phyloP scores from a whole-genome alignment of 192 early-diverging fungal genomes.

The Coemansia sp. region DNA sequence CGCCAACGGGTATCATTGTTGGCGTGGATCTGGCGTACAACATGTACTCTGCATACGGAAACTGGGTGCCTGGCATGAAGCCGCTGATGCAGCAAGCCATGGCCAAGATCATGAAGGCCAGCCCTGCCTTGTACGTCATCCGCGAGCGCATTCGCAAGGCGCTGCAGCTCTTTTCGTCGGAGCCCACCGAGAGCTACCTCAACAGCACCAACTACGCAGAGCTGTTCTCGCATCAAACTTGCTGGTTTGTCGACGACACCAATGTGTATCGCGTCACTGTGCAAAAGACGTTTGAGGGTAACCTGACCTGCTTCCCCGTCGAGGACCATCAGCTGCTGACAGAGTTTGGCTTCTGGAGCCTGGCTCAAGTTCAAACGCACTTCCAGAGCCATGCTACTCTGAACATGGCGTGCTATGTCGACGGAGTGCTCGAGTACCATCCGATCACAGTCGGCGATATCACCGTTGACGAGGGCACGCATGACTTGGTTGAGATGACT shows the following conservation, averaged over 20 bases:
- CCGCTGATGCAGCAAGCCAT: slow-evolving; percentile 96
- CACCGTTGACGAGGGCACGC: slow-evolving; percentile 24
- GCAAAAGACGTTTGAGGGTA: slow-evolving; percentile 99
- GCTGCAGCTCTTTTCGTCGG: slow-evolving; percentile 96
- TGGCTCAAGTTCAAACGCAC: slow-evolving; percentile 26
- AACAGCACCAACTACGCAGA: slow-evolving; percentile 95
- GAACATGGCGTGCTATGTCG: slow-evolving; percentile 24
- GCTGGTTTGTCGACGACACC: slow-evolving; percentile 99
- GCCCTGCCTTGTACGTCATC: slow-evolving; percentile 95
- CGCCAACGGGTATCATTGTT: slow-evolving; percentile 95
- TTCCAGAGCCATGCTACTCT: slow-evolving; percentile 13
- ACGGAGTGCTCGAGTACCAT: slow-evolving; percentile 32
- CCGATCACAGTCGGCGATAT: slow-evolving; percentile 15
- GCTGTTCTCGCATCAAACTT: slow-evolving; percentile 97
- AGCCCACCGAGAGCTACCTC: slow-evolving; percentile 98
- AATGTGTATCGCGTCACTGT: slow-evolving; percentile 99
- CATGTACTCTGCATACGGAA: slow-evolving; percentile 91
- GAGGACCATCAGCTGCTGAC: slow-evolving; percentile 38
- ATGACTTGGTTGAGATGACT: slow-evolving; percentile 26
- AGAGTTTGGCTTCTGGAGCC: slow-evolving; percentile 36
- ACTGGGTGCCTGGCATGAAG: slow-evolving; percentile 99
- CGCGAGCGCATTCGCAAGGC: slow-evolving; percentile 99
- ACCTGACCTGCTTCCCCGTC: slow-evolving; percentile 63
- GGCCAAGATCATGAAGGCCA: slow-evolving; percentile 99
- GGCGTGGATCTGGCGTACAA: slow-evolving; percentile 98